phyloP scores from a whole-genome alignment of 805 yeast species.

The Ogataea nonfermentans region DNA sequence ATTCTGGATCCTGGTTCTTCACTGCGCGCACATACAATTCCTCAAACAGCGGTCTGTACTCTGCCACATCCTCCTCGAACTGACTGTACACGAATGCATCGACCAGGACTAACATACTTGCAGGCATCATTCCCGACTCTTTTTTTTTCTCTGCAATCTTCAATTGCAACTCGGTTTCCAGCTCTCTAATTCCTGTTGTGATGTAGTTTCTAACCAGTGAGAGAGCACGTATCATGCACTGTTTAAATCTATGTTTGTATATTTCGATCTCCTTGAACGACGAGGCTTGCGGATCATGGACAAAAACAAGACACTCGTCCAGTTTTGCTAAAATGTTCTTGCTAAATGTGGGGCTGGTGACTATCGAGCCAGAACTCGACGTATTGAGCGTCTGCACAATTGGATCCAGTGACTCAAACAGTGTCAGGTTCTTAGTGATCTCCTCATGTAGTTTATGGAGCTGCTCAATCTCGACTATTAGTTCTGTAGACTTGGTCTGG shows the following conservation, averaged over 20 bases:
- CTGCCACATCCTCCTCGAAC: conserved; percentile 41
- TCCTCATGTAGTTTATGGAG: conserved; percentile 43
- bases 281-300: conserved; percentile 46
- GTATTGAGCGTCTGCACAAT: conserved; percentile 67
- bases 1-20: conserved; percentile 36
- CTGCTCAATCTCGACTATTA: conserved; percentile 46
- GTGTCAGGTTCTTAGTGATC: conserved; percentile 47
- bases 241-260: conserved; percentile 71
- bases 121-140: conserved; percentile 13
- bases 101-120: conserved; percentile 40
- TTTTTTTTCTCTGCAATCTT: conserved; percentile 22
- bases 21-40: conserved; percentile 30
- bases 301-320: conserved; percentile 65
- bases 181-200: conserved; percentile 39
- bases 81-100: conserved; percentile 68
- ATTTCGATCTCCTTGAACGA: conserved; percentile 64
- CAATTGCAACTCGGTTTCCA: conserved; percentile 27
- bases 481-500: conserved; percentile 51
- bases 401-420: conserved; percentile 69
- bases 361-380: conserved; percentile 63
- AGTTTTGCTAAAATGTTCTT: conserved; percentile 51
- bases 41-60: conserved; percentile 22
- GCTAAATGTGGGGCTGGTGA: conserved; percentile 55
- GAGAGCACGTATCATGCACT: conserved; percentile 78
- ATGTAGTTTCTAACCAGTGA: conserved; percentile 72